phyloP scores from a whole-genome alignment of 1,284 basidiomycete genomes.

The Flammula alnicola region DNA sequence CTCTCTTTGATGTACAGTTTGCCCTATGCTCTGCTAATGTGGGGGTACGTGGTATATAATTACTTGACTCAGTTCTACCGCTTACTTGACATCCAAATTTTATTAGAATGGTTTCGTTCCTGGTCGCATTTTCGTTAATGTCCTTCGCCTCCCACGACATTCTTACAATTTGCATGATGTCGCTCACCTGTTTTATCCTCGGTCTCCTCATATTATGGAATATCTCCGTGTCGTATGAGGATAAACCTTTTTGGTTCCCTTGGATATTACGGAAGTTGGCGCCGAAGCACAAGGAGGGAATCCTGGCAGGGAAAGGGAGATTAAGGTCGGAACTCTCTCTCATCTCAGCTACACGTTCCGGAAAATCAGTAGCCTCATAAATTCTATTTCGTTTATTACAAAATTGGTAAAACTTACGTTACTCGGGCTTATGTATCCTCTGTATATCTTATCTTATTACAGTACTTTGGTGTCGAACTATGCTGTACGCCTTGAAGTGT shows the following conservation, averaged over 20 bases:
- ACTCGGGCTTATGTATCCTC: no score
- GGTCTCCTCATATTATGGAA: slow-evolving; percentile 38
- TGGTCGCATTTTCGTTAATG: slow-evolving; percentile 40
- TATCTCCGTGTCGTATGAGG: slow-evolving; percentile 27
- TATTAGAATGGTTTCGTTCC: slow-evolving; percentile 39
- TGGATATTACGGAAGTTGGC: slow-evolving; percentile 14
- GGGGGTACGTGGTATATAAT: slow-evolving; percentile 40
- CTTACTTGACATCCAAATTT: background rate
- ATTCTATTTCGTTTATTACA: no score
- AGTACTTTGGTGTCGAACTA: no score
- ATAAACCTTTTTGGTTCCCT: slow-evolving; percentile 21
- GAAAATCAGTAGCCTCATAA: no score
- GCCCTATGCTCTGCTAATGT: slow-evolving; percentile 51
- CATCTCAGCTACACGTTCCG: no score
- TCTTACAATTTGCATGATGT: slow-evolving; percentile 31
- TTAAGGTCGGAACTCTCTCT: background rate
- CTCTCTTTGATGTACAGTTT: slow-evolving; percentile 51
- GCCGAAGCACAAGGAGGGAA: slow-evolving; percentile 1
- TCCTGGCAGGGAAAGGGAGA: slow-evolving; percentile 9
- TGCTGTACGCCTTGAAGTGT: no score
- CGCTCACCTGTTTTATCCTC: slow-evolving; percentile 29
- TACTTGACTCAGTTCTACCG: background rate
- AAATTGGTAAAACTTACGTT: no score
- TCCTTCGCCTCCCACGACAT: slow-evolving; percentile 33
- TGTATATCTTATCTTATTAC: no score